These are phyloP conservation scores for Boechera stricta DNA, from an alignment of 345 rosid genomes.

Conservation along the genomic window DNA sequence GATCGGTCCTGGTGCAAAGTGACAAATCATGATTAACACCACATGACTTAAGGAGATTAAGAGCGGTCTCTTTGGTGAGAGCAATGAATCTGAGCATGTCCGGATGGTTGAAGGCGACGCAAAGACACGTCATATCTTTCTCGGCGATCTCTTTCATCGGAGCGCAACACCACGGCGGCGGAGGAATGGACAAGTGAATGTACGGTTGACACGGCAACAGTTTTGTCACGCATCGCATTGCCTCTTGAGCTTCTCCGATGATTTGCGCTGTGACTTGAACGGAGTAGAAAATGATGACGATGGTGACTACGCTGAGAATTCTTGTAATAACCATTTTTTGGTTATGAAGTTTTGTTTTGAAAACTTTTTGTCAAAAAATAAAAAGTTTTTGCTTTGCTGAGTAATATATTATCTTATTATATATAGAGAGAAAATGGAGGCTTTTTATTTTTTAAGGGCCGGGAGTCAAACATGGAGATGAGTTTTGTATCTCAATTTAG, in stretches of 20 bases:
- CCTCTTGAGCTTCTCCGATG: neutral
- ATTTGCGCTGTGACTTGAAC: slow-evolving; percentile 13
- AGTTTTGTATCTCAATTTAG: slow-evolving; percentile 27
- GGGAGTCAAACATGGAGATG: neutral
- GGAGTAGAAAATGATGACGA: slow-evolving; percentile 18
- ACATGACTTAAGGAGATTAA: slow-evolving; percentile 56
- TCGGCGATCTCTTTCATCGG: slow-evolving; percentile 52
- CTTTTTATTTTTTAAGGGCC: neutral
- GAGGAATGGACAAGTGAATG: slow-evolving; percentile 33
- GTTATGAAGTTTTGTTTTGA: neutral
- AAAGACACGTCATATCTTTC: slow-evolving; percentile 50
- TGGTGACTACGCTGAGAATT: slow-evolving; percentile 3
- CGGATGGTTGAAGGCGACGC: slow-evolving; percentile 46
- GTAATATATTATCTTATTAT: neutral
- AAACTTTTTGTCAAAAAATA: no score
- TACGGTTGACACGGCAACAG: slow-evolving; percentile 59
- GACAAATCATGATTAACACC: slow-evolving; percentile 45
- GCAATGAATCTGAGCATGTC: slow-evolving; percentile 40
- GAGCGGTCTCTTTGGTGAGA: slow-evolving; percentile 49
- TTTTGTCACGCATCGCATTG: slow-evolving; percentile 49
- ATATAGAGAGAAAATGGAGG: neutral
- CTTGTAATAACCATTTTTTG: slow-evolving; percentile 11
- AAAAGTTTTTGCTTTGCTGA: neutral
- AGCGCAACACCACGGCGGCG: slow-evolving; percentile 54
- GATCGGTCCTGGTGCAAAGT: slow-evolving; percentile 41